Conservation (phyloP, 495 filamentous ascomycete genomes). For the Parachaetomium inaequale region DNA sequence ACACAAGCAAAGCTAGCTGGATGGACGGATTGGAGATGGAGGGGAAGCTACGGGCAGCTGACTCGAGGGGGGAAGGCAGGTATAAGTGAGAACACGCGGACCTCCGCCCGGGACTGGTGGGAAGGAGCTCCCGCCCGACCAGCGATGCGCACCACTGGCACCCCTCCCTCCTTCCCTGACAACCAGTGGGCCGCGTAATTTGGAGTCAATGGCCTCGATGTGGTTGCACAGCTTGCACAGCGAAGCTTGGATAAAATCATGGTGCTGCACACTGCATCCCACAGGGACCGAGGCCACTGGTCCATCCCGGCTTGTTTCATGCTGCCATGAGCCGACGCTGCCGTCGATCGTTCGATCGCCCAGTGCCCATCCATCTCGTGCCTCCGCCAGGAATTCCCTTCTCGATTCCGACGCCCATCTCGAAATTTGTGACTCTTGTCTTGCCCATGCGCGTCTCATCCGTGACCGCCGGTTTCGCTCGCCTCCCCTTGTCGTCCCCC, state of each 20-base stretch:
- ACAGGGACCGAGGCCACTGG: background rate
- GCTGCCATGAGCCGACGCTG: conserved; percentile 9
- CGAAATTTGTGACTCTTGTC: too few relatives aligned
- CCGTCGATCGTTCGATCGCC: background rate
- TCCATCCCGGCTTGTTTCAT: conserved; percentile 2
- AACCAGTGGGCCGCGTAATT: conserved; percentile 17
- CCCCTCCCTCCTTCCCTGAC: conserved; percentile 4
- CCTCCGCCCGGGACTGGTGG: conserved; percentile 12
- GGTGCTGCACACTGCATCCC: background rate
- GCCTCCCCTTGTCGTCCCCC: conserved; percentile 11
- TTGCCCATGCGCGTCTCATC: background rate
- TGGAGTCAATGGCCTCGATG: background rate
- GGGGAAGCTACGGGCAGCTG: background rate
- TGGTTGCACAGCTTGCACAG: conserved; percentile 10
- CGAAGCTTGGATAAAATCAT: conserved; percentile 2
- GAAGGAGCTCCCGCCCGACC: conserved; percentile 13
- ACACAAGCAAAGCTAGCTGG: background rate
- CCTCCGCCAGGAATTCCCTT: too few relatives aligned
- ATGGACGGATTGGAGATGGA: conserved; percentile 12
- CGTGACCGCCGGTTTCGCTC: conserved; percentile 3
- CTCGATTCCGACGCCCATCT: too few relatives aligned
- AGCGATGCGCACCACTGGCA: background rate
- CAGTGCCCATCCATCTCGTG: background rate
- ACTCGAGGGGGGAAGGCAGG: conserved; percentile 15
- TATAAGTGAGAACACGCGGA: conserved; percentile 26